phyloP scores from a whole-genome alignment of 2,329 filamentous ascomycete species.

The Mycosphaerelloides madeirae region DNA sequence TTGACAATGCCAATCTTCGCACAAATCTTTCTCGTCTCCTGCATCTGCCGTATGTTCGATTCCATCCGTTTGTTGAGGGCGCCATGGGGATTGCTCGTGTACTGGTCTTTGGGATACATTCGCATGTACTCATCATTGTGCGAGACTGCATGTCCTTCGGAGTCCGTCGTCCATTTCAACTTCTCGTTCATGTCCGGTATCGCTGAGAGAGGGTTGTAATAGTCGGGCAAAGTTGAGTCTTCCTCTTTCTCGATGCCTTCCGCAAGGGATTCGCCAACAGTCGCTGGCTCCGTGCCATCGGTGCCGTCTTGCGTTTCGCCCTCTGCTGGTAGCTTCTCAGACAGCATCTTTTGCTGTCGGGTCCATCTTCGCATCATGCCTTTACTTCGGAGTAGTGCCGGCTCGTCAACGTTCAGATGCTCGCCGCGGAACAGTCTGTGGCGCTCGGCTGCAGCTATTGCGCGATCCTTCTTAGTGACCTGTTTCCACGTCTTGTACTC shows the following conservation, averaged over 20 bases:
- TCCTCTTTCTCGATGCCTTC: conserved; percentile 92
- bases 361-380: conserved; percentile 86
- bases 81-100: conserved; percentile 65
- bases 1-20: conserved; percentile 97
- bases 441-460: conserved; percentile 77
- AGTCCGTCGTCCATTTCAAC: conserved; percentile 83
- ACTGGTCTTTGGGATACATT: conserved; percentile 69
- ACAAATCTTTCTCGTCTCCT: conserved; percentile 92
- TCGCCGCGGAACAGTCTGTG: conserved; percentile 80
- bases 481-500: conserved; percentile 99
- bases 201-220: conserved; percentile 81
- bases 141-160: conserved; percentile 82
- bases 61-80: conserved; percentile 75
- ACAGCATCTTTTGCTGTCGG: conserved; percentile 61
- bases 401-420: conserved; percentile 79
- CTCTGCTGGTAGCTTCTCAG: conserved; percentile 32
- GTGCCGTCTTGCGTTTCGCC: conserved; percentile 42
- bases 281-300: conserved; percentile 45
- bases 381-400: conserved; percentile 78
- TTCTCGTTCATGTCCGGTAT: conserved; percentile 78
- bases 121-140: conserved; percentile 79
- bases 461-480: conserved; percentile 93
- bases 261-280: conserved; percentile 70
- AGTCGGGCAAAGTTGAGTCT: conserved; percentile 82
- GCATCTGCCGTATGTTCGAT: conserved; percentile 87